Evolutionary conservation across 1,284 basidiomycete genomes (phyloP), one percentile per base, ranked within the genome.

Genomic region (Cystobasidium sp.): DNA sequence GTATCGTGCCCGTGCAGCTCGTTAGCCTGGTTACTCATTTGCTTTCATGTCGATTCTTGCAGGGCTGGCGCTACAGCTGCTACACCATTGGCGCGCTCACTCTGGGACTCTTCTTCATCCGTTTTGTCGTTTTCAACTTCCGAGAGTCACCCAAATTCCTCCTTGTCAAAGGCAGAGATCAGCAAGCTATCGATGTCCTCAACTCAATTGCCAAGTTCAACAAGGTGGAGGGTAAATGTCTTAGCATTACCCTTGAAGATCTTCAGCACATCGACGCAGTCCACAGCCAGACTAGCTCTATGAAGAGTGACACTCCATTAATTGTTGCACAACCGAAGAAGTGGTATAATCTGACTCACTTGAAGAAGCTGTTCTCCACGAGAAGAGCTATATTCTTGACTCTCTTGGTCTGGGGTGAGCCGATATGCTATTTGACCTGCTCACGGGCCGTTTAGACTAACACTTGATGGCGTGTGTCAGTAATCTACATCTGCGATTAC

Each of bases 21-120:
- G n/a, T n/a, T n/a, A n/a, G 51, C 8, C 6, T 53, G 3, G 20
- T 10, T 24, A 55, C 16, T 49, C 1, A 10, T 10, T 31, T 58
- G 31, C 16, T 6, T 43, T 43, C n/a, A n/a, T 2, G 6, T 37
- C 18, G n/a, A 12, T 9, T 43, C 6, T 20, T 53, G 44, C 82
- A 86, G 82, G 91, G 90, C 31, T 92, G 91, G 91, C 84, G 91
- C 12, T 90, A 90, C 80, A 88, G 88, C 78, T 82, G 89, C 14
- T 88, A 86, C 80, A 83, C 85, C 22, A 86, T 89, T 81, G 77
- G 77, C 18, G 65, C 52, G 0, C 52, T 78, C 70, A 82, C 81
- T 8, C 74, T 83, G 5, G 37, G 76, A 53, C 74, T 84, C 43
- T 91, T 88, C 84, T 78, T 86, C 67, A 80, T 89, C 55, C 89